Evolutionary conservation across 2,329 filamentous ascomycete genomes (phyloP).

Genomic region (Paraconiothyrium sp.): DNA sequence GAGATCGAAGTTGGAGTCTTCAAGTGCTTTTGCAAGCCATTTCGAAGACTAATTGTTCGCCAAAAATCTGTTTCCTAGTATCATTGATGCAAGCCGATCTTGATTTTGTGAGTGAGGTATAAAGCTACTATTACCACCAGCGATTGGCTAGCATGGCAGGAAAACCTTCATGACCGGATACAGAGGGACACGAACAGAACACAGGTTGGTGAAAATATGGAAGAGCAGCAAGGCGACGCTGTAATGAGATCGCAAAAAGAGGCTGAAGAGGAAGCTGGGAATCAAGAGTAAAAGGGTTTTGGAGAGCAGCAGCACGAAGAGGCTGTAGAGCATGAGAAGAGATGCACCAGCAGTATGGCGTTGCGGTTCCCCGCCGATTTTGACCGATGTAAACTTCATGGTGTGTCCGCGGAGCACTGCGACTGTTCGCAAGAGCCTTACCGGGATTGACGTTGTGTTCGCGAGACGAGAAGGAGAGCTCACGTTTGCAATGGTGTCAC

Average conservation of each 20-base stretch:
- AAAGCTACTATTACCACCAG: slow-evolving; percentile 6
- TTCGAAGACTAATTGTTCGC: no score
- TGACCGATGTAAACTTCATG: neutral
- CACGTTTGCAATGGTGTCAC: neutral
- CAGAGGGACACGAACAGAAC: neutral
- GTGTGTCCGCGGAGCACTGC: neutral
- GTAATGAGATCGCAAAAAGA: neutral
- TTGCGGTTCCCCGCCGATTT: slow-evolving; percentile 1
- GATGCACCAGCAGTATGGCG: neutral
- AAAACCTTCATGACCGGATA: neutral
- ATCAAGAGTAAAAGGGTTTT: neutral
- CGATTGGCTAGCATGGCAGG: neutral
- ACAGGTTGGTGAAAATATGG: neutral
- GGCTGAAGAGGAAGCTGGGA: neutral
- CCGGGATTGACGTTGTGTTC: neutral
- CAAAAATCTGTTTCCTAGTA: neutral
- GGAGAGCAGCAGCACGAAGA: neutral
- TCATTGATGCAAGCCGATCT: neutral
- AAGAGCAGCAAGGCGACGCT: neutral
- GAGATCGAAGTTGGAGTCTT: neutral
- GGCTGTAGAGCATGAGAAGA: neutral
- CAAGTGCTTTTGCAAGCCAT: no score
- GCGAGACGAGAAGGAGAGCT: neutral
- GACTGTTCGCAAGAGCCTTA: neutral
- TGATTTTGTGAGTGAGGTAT: neutral